These are phyloP conservation scores for Lyophyllum semitale DNA, from an alignment of 768 basidiomycete species.

Conservation along the genomic window DNA sequence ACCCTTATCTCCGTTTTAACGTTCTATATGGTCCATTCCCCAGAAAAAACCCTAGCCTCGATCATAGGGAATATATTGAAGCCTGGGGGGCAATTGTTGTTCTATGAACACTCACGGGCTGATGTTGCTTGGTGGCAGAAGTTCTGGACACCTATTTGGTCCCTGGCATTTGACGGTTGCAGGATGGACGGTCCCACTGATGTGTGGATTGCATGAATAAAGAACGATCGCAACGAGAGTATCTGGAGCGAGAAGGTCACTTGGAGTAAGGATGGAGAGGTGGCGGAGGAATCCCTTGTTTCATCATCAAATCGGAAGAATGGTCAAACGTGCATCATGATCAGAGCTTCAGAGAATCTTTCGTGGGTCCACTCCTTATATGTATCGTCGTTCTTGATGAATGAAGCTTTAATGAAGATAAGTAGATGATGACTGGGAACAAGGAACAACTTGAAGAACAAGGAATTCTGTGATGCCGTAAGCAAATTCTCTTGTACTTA, in stretches of 20 bases:
- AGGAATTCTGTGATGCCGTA: no score
- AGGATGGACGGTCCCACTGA: constrained; percentile 59
- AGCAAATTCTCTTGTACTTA: no score
- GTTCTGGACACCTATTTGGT: constrained; percentile 76
- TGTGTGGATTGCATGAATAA: constrained; percentile 42
- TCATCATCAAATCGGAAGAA: constrained; percentile 59
- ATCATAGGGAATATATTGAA: constrained; percentile 57
- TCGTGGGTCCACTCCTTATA: neutral
- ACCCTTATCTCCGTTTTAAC: constrained; percentile 68
- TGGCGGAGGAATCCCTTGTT: constrained; percentile 60
- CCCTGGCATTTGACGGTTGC: constrained; percentile 61
- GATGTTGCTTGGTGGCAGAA: constrained; percentile 74
- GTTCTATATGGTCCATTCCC: constrained; percentile 64
- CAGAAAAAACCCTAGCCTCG: constrained; percentile 44
- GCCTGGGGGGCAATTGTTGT: constrained; percentile 65
- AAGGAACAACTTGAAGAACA: no score
- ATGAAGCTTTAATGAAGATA: no score
- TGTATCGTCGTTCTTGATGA: neutral
- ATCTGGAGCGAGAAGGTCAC: constrained; percentile 50
- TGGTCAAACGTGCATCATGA: constrained; percentile 41
- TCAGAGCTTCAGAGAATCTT: neutral
- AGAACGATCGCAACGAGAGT: constrained; percentile 24
- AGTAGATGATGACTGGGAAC: no score
- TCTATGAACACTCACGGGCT: constrained; percentile 61
- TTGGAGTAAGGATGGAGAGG: constrained; percentile 53